These are phyloP conservation scores for Didymella pomorum DNA, from an alignment of 2,329 filamentous ascomycete genomes.

Conservation along the genomic window DNA sequence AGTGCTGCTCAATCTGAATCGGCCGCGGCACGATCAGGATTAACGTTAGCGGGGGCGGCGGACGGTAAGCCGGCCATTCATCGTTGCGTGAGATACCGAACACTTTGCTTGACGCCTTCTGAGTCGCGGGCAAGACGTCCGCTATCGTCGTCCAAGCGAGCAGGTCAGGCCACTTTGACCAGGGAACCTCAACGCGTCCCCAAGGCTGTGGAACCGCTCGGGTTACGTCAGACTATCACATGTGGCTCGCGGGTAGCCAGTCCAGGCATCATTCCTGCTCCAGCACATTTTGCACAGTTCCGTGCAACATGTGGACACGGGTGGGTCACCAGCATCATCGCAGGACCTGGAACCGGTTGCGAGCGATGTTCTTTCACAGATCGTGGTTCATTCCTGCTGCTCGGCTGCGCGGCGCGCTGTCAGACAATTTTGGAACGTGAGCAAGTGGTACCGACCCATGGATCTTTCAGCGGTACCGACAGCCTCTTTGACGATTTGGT, in stretches of 20 bases:
- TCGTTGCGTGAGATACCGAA: conserved; percentile 14
- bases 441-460: conserved; percentile 9
- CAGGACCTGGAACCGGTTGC: neutral
- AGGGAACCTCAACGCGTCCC: conserved; percentile 11
- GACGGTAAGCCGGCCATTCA: conserved; percentile 18
- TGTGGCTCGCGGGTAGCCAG: conserved; percentile 12
- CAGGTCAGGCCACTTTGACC: conserved; percentile 17
- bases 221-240: conserved; percentile 21
- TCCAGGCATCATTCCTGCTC: conserved; percentile 9
- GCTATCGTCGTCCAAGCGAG: conserved; percentile 19
- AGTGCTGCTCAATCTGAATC: conserved; percentile 16
- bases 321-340: conserved; percentile 4
- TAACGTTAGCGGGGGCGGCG: conserved; percentile 20
- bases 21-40: conserved; percentile 22
- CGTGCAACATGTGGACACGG: neutral
- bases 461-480: neutral
- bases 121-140: conserved; percentile 13
- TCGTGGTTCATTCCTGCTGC: conserved; percentile 12
- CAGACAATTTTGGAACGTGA: conserved; percentile 10
- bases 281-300: conserved; percentile 1
- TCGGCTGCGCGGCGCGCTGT: conserved; percentile 15
- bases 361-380: neutral
- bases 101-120: conserved; percentile 6
- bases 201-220: conserved; percentile 18
- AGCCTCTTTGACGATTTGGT: conserved; percentile 1